Evolutionary conservation across 305 asterid species (phyloP).

Genomic region (Fraxinus paxiana): DNA sequence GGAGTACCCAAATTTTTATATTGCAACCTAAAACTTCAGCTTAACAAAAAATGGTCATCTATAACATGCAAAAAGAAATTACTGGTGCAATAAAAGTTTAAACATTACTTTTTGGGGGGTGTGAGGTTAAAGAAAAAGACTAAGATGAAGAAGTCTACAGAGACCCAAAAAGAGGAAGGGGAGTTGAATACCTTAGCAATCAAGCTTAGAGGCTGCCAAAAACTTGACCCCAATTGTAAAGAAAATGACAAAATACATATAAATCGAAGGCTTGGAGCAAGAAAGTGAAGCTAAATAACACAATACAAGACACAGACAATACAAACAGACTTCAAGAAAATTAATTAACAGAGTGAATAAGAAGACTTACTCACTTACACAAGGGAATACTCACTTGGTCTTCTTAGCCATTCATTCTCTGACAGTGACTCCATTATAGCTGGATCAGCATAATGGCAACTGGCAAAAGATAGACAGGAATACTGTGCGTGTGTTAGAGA

Average conservation of each 20-base stretch:
- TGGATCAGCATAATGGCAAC: constrained; percentile 45
- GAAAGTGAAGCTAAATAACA: constrained; percentile 19
- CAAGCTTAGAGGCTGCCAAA: constrained; percentile 30
- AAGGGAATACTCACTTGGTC: constrained; percentile 43
- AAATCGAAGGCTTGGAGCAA: constrained; percentile 27
- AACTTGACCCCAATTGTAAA: constrained; percentile 18
- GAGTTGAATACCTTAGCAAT: constrained; percentile 40
- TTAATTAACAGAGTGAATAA: constrained; percentile 10
- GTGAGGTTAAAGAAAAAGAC: constrained; percentile 28
- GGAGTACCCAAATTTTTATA: not conserved
- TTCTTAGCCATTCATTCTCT: constrained; percentile 78
- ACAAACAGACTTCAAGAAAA: not conserved
- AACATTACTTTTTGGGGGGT: constrained; percentile 11
- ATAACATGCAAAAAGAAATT: not conserved
- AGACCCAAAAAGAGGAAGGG: constrained; percentile 23
- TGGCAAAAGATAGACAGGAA: constrained; percentile 38
- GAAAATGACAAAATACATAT: constrained; percentile 25
- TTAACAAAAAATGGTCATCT: not conserved
- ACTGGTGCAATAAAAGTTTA: constrained; percentile 11
- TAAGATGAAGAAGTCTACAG: constrained; percentile 8
- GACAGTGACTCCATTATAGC: constrained; percentile 60
- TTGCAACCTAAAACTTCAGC: not conserved
- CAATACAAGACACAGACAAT: not conserved
- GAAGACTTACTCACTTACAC: constrained; percentile 15
- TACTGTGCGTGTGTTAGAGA: constrained; percentile 17